phyloP scores from a whole-genome alignment of 2,329 filamentous ascomycete genomes.

The Aspergillus pseudoglaucus region DNA sequence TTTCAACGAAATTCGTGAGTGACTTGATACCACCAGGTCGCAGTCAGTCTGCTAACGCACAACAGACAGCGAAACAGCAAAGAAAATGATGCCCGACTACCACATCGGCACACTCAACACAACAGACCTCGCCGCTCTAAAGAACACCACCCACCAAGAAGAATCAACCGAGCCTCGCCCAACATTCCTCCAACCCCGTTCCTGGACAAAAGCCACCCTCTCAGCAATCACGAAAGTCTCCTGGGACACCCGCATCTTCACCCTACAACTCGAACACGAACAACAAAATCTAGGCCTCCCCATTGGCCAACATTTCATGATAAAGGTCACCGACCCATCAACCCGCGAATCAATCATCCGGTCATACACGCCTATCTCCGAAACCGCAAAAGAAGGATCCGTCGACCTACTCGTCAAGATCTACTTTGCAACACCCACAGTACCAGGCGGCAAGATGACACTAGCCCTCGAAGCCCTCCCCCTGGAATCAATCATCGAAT shows the following conservation, averaged over 20 bases:
- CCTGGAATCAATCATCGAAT: constrained; percentile 66
- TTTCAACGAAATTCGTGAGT: constrained; percentile 84
- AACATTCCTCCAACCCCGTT: constrained; percentile 64
- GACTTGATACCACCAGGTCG: background rate
- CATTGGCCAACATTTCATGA: constrained; percentile 79
- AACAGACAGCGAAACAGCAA: constrained; percentile 85
- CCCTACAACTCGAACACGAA: constrained; percentile 67
- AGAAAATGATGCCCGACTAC: constrained; percentile 78
- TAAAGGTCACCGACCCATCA: constrained; percentile 68
- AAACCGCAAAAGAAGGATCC: constrained; percentile 53
- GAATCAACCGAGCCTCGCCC: constrained; percentile 43
- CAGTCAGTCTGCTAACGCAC: constrained; percentile 16
- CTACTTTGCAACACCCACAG: constrained; percentile 57
- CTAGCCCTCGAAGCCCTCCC: constrained; percentile 67
- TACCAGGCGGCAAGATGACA: constrained; percentile 72
- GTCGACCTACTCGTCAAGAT: constrained; percentile 77
- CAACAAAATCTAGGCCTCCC: constrained; percentile 69
- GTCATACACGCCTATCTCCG: constrained; percentile 78
- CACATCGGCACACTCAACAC: constrained; percentile 74
- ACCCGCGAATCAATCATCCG: constrained; percentile 67
- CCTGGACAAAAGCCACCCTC: constrained; percentile 68
- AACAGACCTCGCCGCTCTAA: constrained; percentile 50
- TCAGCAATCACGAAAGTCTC: constrained; percentile 64
- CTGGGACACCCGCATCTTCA: constrained; percentile 73
- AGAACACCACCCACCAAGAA: constrained; percentile 33